Evolutionary conservation across 148 eudicot genomes (phyloP), one percentile per base, ranked within the genome.

Genomic region (Amaranthus hypochondriacus): DNA sequence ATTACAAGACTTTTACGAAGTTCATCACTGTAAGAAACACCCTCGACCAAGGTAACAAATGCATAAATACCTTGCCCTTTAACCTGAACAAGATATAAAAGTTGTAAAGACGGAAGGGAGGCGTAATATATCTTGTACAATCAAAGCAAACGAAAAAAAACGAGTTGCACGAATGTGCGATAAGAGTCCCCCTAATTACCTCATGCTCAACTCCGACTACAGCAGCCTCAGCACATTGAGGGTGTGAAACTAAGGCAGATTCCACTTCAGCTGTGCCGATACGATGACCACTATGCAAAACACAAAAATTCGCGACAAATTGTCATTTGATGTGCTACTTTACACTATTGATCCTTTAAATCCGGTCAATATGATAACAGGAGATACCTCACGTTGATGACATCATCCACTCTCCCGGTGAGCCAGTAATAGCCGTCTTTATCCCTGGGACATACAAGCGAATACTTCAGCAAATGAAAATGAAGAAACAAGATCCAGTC

Each of bases 251-350:
- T 76, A 95, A 83, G 76, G 99, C 99, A 71, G 99, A 95, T 83
- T 95, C 99, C 69, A 95, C 99, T 83, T 95, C 99, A 72, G 99
- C 97, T 9, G 99, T 95, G 69, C 99, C 99, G 75, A 95, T 95
- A 58, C 99, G 99, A 75, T 95, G 99, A 74, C 99, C 99, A 84
- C 99, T 95, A 77, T 67, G 52, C 15, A 73, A 50, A 28, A 68
- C 39, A 55, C 62, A 60, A 28, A 62, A 56, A 71, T 39, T 49
- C 48, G 48, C n/a, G 52, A 46, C 13, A 72, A 42, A 11, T 21
- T 28, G 54, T 28, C 52, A 57, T 56, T 12, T 12, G 10, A 67
- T 28, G 44, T 67, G 21, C 56, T 18, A 21, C 39, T 18, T 3
- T 7, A 59, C 58, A 43, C 48, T 42, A 43, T 14, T 8, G 13